Evolutionary conservation across 139 green algal genomes (phyloP), one percentile per base, ranked within the genome.

Genomic region (Closterium sp.): DNA sequence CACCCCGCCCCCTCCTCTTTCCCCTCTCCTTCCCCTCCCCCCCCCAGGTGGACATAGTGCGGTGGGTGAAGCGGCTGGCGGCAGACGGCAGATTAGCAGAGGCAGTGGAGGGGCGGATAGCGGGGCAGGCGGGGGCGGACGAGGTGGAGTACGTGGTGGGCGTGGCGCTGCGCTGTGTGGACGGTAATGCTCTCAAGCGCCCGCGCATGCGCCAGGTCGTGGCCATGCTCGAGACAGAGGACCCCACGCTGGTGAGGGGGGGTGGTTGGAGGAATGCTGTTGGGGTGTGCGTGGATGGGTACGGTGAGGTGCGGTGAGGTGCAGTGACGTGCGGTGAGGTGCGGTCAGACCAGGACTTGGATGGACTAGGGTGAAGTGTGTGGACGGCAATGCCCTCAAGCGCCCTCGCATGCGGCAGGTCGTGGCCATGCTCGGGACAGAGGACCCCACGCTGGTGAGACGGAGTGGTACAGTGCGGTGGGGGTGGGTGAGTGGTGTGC

Each of bases 331-430:
- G 32, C 32, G 3, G 32, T n/a, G n/a, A n/a, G n/a, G n/a, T n/a
- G n/a, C 32, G 3, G 32, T 38, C 32, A 38, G 32, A 7, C 3
- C 3, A 3, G 32, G 32, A 38, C 3, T 38, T 3, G 32, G 32
- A 38, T 7, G 3, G 32, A 3, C 32, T 38, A 38, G 32, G 32
- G 32, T 38, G 32, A n/a, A n/a, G n/a, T 92, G 90, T 42, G 90
- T 92, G 90, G 90, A 92, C 9, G 24, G 28, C 19, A 92, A 92
- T 13, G 90, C 90, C 0, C 29, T 92, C 84, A 92, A 92, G 70
- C 90, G 90, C 29, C 90, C 70, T 0, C 91, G 28, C 31, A 92
- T 92, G 90, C 7, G 22, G 31, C 90, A 89, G 19, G 90, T 92
- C 24, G 29, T 92, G 31, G 17, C n/a, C 22, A 90, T 89, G 90